phyloP scores from a whole-genome alignment of 768 basidiomycete genomes.

The Pulveroboletus sp. region DNA sequence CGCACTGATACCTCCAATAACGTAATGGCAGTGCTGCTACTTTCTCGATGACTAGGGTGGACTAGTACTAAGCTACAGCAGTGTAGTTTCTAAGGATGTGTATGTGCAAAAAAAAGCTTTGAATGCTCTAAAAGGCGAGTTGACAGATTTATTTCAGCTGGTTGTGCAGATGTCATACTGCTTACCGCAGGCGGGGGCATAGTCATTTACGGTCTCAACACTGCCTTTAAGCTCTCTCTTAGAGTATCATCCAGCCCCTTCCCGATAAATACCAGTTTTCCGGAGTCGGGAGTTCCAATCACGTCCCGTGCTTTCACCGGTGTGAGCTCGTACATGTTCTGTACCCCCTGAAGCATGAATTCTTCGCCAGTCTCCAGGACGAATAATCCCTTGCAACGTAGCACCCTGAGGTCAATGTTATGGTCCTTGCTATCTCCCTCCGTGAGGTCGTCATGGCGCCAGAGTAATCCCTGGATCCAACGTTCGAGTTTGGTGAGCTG shows the following conservation, averaged over 20 bases:
- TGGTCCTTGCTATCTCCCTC: slow-evolving; percentile 14
- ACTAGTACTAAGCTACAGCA: too few relatives aligned
- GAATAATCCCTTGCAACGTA: slow-evolving; percentile 89
- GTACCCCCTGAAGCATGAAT: slow-evolving; percentile 86
- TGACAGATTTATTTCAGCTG: too few relatives aligned
- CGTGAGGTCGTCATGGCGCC: slow-evolving; percentile 63
- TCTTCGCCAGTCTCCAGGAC: slow-evolving; percentile 46
- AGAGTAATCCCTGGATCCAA: slow-evolving; percentile 79
- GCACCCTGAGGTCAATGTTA: slow-evolving; percentile 44
- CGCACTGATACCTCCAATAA: background rate
- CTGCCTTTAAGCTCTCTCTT: slow-evolving; percentile 45
- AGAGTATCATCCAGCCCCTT: slow-evolving; percentile 63
- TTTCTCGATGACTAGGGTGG: background rate
- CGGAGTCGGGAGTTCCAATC: slow-evolving; percentile 52
- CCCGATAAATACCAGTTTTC: slow-evolving; percentile 87
- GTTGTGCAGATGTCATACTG: too few relatives aligned
- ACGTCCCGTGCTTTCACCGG: slow-evolving; percentile 36
- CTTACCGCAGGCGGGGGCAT: too few relatives aligned
- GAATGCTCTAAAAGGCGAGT: too few relatives aligned
- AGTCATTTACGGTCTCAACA: slow-evolving; percentile 6
- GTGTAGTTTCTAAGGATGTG: too few relatives aligned
- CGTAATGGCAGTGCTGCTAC: background rate
- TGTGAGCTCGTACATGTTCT: slow-evolving; percentile 80
- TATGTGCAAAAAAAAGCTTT: too few relatives aligned
- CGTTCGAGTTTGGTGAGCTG: slow-evolving; percentile 58